phyloP scores from a whole-genome alignment of 257 asterid species.

The Striga asiatica region DNA sequence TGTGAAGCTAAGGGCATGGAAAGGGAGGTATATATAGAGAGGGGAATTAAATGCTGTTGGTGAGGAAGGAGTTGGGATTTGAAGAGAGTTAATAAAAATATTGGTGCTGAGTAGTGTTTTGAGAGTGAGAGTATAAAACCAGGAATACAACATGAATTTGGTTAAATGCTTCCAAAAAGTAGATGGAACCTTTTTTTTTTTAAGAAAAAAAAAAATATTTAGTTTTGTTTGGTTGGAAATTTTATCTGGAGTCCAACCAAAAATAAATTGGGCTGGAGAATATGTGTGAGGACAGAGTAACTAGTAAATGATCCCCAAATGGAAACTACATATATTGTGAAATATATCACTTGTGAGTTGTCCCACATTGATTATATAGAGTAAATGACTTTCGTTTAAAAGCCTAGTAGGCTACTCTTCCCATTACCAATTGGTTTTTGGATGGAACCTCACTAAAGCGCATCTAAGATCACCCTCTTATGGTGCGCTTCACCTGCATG shows the following conservation, averaged over 20 bases:
- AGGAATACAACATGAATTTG: slow-evolving; percentile 23
- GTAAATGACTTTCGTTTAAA: too few relatives aligned
- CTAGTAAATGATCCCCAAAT: slow-evolving; percentile 12
- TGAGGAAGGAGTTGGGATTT: slow-evolving; percentile 13
- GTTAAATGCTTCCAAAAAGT: slow-evolving; percentile 13
- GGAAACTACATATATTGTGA: slow-evolving; percentile 20
- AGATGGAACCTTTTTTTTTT: not conserved
- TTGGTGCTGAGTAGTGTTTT: not conserved
- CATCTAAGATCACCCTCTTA: too few relatives aligned
- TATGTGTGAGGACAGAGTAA: not conserved
- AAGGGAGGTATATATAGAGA: not conserved
- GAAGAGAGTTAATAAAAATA: not conserved
- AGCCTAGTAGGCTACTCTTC: too few relatives aligned
- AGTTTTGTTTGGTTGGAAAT: not conserved
- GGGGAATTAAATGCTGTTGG: not conserved
- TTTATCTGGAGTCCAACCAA: slow-evolving; percentile 14
- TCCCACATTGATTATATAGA: too few relatives aligned
- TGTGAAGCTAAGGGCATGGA: too few relatives aligned
- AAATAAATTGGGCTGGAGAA: not conserved
- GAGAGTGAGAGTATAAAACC: slow-evolving; percentile 18
- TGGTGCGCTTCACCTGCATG: too few relatives aligned
- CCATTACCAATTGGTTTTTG: too few relatives aligned
- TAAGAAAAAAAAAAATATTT: not conserved
- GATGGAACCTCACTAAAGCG: too few relatives aligned
- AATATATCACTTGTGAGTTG: too few relatives aligned